Percentiles rank a stretch among this genome's conserved stretches.
These are phyloP conservation scores for Oryza coarctata DNA, from an alignment of 176 grass and related monocot species.

Conservation along the genomic window DNA sequence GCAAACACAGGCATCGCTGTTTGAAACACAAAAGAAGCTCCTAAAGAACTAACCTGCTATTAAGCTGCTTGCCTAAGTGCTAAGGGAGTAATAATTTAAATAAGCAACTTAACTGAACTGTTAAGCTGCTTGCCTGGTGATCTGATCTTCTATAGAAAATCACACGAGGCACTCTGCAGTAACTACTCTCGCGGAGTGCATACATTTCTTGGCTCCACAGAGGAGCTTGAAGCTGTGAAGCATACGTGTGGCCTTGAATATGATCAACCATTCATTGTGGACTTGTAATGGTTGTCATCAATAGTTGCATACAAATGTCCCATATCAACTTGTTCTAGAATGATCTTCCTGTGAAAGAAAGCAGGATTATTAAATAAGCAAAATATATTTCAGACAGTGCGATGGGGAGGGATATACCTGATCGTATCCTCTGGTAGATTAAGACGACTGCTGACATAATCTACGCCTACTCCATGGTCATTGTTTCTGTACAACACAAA, in stretches of 20 bases:
- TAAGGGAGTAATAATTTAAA: not conserved
- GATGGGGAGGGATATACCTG: slow-evolving; percentile 43
- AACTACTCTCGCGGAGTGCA: slow-evolving; percentile 10
- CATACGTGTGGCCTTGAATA: not conserved
- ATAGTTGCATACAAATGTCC: slow-evolving; percentile 85
- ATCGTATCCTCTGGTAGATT: slow-evolving; percentile 43
- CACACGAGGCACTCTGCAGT: not conserved
- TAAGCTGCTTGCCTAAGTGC: not conserved
- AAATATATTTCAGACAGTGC: not conserved
- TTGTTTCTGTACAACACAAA: slow-evolving; percentile 47
- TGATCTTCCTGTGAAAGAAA: slow-evolving; percentile 48
- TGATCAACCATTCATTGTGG: slow-evolving; percentile 71
- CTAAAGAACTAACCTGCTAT: not conserved
- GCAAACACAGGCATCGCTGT: not conserved
- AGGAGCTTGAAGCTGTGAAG: not conserved
- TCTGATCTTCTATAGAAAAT: not conserved
- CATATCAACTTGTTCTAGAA: slow-evolving; percentile 42
- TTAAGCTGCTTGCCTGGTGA: slow-evolving; percentile 6
- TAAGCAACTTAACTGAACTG: slow-evolving; percentile 21
- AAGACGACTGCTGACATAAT: slow-evolving; percentile 50
- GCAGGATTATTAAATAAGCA: not conserved
- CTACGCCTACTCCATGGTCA: slow-evolving; percentile 62
- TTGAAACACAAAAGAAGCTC: not conserved
- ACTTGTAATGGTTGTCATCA: slow-evolving; percentile 78
- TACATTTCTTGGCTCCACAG: not conserved